A percentile compares a stretch with the other conserved stretches of the same genome.
These are phyloP conservation scores for Chaetothyriales sp. DNA, from an alignment of 2,329 filamentous ascomycete genomes.

Conservation along the genomic window DNA sequence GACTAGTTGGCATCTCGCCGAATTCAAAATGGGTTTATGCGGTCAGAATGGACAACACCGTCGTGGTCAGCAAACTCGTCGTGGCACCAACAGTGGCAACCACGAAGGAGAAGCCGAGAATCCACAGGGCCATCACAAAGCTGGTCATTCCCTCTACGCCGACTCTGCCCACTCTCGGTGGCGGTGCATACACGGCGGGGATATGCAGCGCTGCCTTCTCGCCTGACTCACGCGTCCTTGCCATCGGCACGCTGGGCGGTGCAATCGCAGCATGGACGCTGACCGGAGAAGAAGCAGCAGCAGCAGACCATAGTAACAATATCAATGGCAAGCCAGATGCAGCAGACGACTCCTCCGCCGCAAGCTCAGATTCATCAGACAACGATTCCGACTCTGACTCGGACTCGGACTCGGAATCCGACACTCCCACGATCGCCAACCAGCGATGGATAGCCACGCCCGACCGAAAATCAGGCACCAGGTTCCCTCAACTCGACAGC, in stretches of 20 bases:
- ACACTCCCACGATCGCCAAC: constrained; percentile 35
- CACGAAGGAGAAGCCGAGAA: constrained; percentile 27
- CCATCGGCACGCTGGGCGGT: constrained; percentile 65
- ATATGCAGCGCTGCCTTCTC: constrained; percentile 67
- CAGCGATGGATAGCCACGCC: constrained; percentile 66
- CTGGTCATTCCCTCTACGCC: constrained; percentile 26
- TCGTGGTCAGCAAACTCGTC: constrained; percentile 41
- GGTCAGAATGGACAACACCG: constrained; percentile 45
- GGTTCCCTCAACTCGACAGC: constrained; percentile 53
- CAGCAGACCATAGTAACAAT: constrained; percentile 13
- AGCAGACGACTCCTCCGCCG: constrained; percentile 5
- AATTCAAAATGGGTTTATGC: constrained; percentile 31
- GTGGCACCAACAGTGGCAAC: constrained; percentile 21
- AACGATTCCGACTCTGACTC: constrained; percentile 25
- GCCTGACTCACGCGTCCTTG: constrained; percentile 62
- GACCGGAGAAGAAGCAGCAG: constrained; percentile 40
- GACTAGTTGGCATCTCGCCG: constrained; percentile 41
- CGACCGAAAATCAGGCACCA: constrained; percentile 36
- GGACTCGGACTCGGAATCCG: constrained; percentile 4
- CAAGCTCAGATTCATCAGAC: constrained; percentile 24
- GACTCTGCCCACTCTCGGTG: constrained; percentile 26
- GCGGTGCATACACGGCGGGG: constrained; percentile 55
- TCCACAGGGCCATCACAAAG: constrained; percentile 30
- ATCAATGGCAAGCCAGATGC: not conserved
- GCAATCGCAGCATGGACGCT: constrained; percentile 78